phyloP scores from a whole-genome alignment of 1,139 yeast species.

The Ogataea hybrid region DNA sequence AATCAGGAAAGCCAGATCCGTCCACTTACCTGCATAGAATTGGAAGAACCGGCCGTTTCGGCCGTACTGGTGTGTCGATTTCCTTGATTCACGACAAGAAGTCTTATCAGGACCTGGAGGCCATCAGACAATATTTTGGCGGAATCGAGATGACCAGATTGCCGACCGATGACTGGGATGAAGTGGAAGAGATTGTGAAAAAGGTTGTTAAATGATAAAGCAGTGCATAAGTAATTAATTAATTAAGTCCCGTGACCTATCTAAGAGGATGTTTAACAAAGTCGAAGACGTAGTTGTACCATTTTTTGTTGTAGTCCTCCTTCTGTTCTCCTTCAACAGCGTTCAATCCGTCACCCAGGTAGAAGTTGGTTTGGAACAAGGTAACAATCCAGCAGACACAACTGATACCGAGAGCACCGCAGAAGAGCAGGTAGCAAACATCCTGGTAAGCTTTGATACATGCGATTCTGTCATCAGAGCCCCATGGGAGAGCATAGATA shows the following conservation, averaged over 20 bases:
- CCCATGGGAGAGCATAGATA: slow-evolving; percentile 27
- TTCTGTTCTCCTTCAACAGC: slow-evolving; percentile 29
- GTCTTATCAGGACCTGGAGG: slow-evolving; percentile 62
- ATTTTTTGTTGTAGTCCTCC: slow-evolving; percentile 4
- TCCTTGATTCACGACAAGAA: slow-evolving; percentile 81
- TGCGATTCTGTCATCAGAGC: slow-evolving; percentile 32
- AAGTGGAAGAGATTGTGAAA: slow-evolving; percentile 83
- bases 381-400: slow-evolving; percentile 30
- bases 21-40: slow-evolving; percentile 97
- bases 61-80: slow-evolving; percentile 95
- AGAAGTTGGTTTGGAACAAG: slow-evolving; percentile 36
- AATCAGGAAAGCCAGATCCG: slow-evolving; percentile 73
- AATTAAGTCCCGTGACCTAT: not conserved
- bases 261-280: slow-evolving; percentile 4
- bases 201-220: slow-evolving; percentile 57
- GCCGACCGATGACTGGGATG: slow-evolving; percentile 96
- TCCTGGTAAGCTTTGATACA: slow-evolving; percentile 34
- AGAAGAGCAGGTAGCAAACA: slow-evolving; percentile 29
- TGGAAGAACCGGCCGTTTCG: slow-evolving; percentile 98
- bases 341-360: slow-evolving; percentile 36
- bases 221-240: not conserved
- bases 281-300: slow-evolving; percentile 3
- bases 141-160: slow-evolving; percentile 79
- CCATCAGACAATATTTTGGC: slow-evolving; percentile 75
- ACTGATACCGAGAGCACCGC: slow-evolving; percentile 31